Percentiles rank a stretch among this genome's conserved stretches.
phyloP scores from a whole-genome alignment of 1,284 basidiomycete species.

The Microbotryomycetes sp. region DNA sequence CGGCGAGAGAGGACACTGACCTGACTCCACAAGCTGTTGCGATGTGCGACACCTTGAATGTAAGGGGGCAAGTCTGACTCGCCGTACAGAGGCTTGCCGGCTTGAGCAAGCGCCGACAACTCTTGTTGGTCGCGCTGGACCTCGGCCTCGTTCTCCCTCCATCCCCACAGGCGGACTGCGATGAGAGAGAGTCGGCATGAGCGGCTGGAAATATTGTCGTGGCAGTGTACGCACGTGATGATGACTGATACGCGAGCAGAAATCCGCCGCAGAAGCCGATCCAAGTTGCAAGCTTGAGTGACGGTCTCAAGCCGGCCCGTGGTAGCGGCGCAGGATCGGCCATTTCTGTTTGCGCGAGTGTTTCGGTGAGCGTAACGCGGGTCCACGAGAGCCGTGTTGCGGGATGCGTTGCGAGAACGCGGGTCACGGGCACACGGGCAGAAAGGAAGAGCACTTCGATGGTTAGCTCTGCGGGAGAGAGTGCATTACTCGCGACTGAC shows the following conservation, averaged over 20 bases:
- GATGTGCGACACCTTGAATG: conserved; percentile 79
- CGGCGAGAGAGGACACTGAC: conserved; percentile 35
- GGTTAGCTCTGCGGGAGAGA: not conserved
- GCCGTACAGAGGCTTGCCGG: conserved; percentile 78
- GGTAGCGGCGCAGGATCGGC: conserved; percentile 38
- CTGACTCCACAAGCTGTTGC: conserved; percentile 88
- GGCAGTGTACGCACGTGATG: conserved; percentile 9
- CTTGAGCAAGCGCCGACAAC: conserved; percentile 58
- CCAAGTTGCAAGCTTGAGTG: conserved; percentile 48
- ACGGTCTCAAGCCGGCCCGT: conserved; percentile 34
- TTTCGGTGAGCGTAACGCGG: not conserved
- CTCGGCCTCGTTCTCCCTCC: conserved; percentile 81
- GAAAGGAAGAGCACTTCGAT: not conserved
- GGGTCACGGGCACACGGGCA: not conserved
- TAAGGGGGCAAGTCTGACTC: conserved; percentile 72
- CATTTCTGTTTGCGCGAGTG: conserved; percentile 43
- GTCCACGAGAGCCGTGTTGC: no score
- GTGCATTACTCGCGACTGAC: conserved; percentile 42
- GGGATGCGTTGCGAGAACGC: not conserved
- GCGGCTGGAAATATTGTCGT: not conserved
- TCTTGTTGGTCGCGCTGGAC: conserved; percentile 67
- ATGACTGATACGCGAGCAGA: conserved; percentile 78
- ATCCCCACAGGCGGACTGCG: conserved; percentile 92
- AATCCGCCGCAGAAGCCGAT: conserved; percentile 80
- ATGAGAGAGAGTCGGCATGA: not conserved